These are phyloP conservation scores for Picocystis sp. DNA, from an alignment of 163 green algal genomes.

Conservation along the genomic window DNA sequence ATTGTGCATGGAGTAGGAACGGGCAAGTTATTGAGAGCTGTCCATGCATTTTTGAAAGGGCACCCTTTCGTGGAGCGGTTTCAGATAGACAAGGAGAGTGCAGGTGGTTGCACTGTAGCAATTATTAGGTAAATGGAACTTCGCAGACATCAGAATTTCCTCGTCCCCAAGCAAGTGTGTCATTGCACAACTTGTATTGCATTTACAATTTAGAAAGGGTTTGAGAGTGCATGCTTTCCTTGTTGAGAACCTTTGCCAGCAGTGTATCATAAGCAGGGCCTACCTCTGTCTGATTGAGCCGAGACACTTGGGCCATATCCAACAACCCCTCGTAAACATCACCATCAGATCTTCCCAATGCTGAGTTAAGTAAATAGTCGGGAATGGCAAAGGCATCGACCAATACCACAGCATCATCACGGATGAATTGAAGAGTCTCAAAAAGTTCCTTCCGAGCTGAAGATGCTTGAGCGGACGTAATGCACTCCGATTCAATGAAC, in stretches of 20 bases:
- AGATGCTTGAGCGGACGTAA: conserved; percentile 1
- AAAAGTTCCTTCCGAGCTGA: conserved; percentile 20
- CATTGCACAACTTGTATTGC: too few species aligned
- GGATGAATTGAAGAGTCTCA: conserved; percentile 16
- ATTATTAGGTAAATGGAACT: not conserved
- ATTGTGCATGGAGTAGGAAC: conserved; percentile 30
- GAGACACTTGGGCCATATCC: conserved; percentile 25
- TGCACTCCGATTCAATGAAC: conserved; percentile 2
- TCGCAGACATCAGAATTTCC: too few species aligned
- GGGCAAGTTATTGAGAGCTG: conserved; percentile 16
- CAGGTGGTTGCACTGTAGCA: conserved; percentile 4
- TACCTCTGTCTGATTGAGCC: conserved; percentile 66
- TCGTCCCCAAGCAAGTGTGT: too few species aligned
- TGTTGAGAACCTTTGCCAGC: conserved; percentile 15
- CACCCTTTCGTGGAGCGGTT: not conserved
- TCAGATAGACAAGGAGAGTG: not conserved
- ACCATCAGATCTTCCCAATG: conserved; percentile 49
- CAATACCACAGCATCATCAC: conserved; percentile 54
- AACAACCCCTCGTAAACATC: conserved; percentile 70
- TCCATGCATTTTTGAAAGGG: conserved; percentile 6
- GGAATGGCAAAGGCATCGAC: conserved; percentile 65
- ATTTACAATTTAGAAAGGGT: too few species aligned
- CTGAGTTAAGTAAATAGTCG: conserved; percentile 65
- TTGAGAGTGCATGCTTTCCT: too few species aligned
- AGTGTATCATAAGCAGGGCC: conserved; percentile 62